phyloP scores from a whole-genome alignment of 768 basidiomycete genomes.

The Dictyophora rubrovolvata region DNA sequence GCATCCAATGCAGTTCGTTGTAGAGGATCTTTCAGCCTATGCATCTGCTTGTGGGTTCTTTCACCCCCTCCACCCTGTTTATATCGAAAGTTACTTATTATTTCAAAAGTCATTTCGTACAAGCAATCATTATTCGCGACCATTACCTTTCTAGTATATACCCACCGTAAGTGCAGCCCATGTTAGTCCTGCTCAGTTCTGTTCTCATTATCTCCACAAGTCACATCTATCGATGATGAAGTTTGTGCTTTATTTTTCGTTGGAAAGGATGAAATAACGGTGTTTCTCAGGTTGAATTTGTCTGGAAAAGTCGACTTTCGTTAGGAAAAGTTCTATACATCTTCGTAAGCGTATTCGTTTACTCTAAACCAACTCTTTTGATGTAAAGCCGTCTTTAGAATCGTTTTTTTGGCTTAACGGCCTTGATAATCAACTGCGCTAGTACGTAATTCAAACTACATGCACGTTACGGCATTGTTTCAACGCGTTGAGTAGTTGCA shows the following conservation, averaged over 20 bases:
- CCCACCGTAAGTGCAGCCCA: not conserved
- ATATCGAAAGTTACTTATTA: not conserved
- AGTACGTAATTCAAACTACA: not conserved
- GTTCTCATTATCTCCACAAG: not conserved
- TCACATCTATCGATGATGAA: not conserved
- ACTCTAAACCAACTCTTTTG: too few relatives aligned
- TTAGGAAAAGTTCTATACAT: not conserved
- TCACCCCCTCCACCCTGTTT: not conserved
- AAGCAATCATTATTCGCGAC: not conserved
- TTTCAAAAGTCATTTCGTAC: not conserved
- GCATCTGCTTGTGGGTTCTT: not conserved
- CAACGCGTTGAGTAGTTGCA: not conserved
- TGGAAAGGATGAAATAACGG: not conserved
- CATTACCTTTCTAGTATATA: not conserved
- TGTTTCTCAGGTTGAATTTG: not conserved
- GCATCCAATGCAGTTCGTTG: not conserved
- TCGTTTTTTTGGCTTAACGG: not conserved
- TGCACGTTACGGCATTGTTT: too few relatives aligned
- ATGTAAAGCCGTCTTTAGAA: not conserved
- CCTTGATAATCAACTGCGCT: not conserved
- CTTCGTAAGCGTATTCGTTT: not conserved
- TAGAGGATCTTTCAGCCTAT: not conserved
- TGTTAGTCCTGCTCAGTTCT: not conserved
- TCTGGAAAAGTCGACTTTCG: not conserved
- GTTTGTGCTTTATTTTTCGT: not conserved